Evolutionary conservation across 805 yeast species (phyloP).

Genomic region (Sporopachydermia quercuum): DNA sequence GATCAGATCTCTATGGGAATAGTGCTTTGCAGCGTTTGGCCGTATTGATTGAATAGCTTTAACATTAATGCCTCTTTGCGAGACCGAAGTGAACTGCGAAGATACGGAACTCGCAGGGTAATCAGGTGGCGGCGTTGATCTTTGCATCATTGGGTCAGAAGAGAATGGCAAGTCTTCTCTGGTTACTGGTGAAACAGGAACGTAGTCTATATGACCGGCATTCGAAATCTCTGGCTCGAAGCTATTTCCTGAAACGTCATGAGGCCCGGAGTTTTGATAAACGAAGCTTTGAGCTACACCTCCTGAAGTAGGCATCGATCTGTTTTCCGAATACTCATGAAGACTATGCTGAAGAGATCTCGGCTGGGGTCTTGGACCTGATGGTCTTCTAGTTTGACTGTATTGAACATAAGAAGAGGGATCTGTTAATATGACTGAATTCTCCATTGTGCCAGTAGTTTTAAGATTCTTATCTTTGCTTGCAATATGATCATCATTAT

Average conservation of each 20-base stretch:
- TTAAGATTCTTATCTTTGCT: constrained; percentile 1
- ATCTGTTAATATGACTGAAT: constrained; percentile 1
- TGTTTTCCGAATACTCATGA: constrained; percentile 1
- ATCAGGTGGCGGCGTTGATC: constrained; percentile 17
- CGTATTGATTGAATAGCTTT: constrained; percentile 1
- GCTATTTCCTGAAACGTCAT: constrained; percentile 1
- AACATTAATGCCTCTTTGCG: constrained; percentile 14
- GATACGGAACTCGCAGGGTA: constrained; percentile 20
- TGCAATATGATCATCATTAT: constrained; percentile 1
- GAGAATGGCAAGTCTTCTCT: constrained; percentile 8
- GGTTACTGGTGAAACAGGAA: constrained; percentile 1
- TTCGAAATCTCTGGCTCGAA: constrained; percentile 1
- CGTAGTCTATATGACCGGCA: constrained; percentile 1
- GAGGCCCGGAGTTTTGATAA: constrained; percentile 1
- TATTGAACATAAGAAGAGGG: constrained; percentile 1
- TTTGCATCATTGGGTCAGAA: constrained; percentile 12
- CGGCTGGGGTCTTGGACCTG: constrained; percentile 1
- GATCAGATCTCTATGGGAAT: constrained; percentile 1
- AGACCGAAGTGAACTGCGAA: constrained; percentile 15
- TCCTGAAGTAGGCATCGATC: neutral
- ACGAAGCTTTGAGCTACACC: constrained; percentile 1
- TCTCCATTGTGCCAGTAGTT: constrained; percentile 1
- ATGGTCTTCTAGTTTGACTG: constrained; percentile 1
- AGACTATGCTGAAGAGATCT: constrained; percentile 1
- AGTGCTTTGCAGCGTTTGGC: constrained; percentile 1